Base-by-base conservation (phyloP, 2,329 filamentous ascomycete genomes). In the Pyrenophora seminiperda region DNA sequence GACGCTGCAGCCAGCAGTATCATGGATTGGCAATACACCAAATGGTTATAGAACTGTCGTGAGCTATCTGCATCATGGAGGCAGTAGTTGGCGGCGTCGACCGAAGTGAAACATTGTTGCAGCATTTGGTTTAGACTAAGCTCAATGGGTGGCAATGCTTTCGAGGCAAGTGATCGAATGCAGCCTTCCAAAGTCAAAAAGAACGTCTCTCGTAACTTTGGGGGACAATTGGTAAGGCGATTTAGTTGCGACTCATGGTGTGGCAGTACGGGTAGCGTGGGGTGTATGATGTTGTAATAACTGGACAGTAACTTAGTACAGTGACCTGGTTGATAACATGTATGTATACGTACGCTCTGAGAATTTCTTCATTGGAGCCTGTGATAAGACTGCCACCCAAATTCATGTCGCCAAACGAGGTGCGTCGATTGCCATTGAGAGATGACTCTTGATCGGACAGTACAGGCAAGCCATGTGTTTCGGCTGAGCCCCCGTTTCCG, bases 211-310 rank as follows among this genome's bases (percentile, higher is more conserved):
- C 71, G 61, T 27, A 74, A 37, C 43, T 71, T 72, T 9, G 61
- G 24, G 10, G 70, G 68, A 46, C 70, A 72, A 19, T 68, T 59
- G 3, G 66, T 67, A 15, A 74, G 61, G 15, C 68, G 69, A 29
- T 70, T 73, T 1, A 74, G 46, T 7, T 63, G 56, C 7, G 62
- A 62, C 4, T 65, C 56, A 37, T 73, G 68, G 30, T 67, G 65
- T 4, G 71, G 62, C 9, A 74, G 45, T 10, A 74, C 58, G 11
- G 71, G 71, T 14, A 73, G 44, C 29, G 65, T 68, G 3, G 66
- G 63, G 48, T 74, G 71, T 18, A 74, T 71, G 30, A 63, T 59
- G 47, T 62, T 68, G 49, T 71, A 72, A 42, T 73, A 74, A 11
- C 71, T 73, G 47, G 3, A 6, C 9, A 6, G 4, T 3, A 7